phyloP scores from a whole-genome alignment of 2,329 filamentous ascomycete species.

The Emmonsiellopsis sp. region DNA sequence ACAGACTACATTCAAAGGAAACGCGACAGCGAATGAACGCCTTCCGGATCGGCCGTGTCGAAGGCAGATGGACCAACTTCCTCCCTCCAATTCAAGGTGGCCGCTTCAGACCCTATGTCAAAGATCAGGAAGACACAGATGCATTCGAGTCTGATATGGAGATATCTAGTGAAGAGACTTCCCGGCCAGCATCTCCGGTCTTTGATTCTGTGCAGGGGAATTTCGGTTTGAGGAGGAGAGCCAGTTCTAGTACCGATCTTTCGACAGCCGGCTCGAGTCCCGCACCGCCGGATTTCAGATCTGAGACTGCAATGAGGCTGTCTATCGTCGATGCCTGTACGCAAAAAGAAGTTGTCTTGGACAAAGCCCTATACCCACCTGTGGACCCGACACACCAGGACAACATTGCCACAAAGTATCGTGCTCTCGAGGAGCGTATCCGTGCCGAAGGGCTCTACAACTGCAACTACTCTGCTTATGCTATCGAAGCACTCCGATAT shows the following conservation, averaged over 20 bases:
- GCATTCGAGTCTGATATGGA: conserved; percentile 19
- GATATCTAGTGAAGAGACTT: conserved; percentile 44
- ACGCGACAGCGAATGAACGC: conserved; percentile 65
- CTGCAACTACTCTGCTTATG: conserved; percentile 76
- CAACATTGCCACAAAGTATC: conserved; percentile 69
- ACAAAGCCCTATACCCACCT: conserved; percentile 69
- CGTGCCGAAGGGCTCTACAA: conserved; percentile 66
- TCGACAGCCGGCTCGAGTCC: background rate
- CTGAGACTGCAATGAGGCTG: conserved; percentile 32
- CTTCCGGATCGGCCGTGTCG: conserved; percentile 73
- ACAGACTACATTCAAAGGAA: conserved; percentile 71
- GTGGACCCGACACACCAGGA: conserved; percentile 65
- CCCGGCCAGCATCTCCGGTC: conserved; percentile 48
- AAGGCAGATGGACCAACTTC: conserved; percentile 79
- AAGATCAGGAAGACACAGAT: conserved; percentile 32
- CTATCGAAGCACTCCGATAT: conserved; percentile 65
- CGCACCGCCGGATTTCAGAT: background rate
- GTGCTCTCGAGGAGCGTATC: conserved; percentile 62
- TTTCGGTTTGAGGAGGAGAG: conserved; percentile 26
- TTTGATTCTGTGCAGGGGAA: conserved; percentile 45
- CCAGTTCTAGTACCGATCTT: background rate
- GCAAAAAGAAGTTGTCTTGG: conserved; percentile 62
- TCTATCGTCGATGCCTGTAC: conserved; percentile 65
- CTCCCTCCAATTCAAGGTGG: conserved; percentile 86
- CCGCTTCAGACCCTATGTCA: conserved; percentile 52